A percentile compares a stretch with the other conserved stretches of the same genome.
Conservation (phyloP, 192 early-diverging fungal genomes). For the Backusella sp. region DNA sequence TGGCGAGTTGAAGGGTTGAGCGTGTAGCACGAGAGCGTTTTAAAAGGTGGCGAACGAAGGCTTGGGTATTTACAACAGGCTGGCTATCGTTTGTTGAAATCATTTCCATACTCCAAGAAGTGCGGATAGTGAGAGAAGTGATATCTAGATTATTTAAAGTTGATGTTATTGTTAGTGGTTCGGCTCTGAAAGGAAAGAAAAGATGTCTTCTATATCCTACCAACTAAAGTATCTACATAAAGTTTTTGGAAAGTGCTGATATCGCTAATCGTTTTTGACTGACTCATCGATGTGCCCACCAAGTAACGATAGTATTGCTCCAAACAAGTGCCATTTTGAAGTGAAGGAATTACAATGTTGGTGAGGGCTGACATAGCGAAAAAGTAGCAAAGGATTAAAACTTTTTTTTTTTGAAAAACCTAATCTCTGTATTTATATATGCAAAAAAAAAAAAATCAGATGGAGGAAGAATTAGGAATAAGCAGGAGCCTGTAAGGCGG, state of each 20-base stretch:
- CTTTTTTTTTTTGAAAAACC: not conserved
- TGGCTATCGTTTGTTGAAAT: not conserved
- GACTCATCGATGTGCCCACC: slow-evolving; percentile 14
- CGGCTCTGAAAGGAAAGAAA: not conserved
- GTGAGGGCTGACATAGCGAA: slow-evolving; percentile 4
- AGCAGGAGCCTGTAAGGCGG: not conserved
- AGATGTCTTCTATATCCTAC: not conserved
- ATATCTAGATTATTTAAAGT: slow-evolving; percentile 18
- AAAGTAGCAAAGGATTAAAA: slow-evolving; percentile 5
- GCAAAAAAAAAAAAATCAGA: not conserved
- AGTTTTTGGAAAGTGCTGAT: slow-evolving; percentile 15
- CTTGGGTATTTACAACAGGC: slow-evolving; percentile 38
- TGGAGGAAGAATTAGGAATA: not conserved
- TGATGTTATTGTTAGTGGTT: not conserved
- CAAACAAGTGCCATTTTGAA: slow-evolving; percentile 8
- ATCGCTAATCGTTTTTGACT: not conserved
- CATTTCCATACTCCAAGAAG: slow-evolving; percentile 14
- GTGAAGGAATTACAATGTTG: slow-evolving; percentile 4
- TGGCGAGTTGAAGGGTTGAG: slow-evolving; percentile 61
- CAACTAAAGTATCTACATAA: slow-evolving; percentile 29
- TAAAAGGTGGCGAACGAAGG: slow-evolving; percentile 55
- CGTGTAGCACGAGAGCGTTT: slow-evolving; percentile 57
- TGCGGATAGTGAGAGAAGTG: slow-evolving; percentile 17
- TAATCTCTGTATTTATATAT: not conserved
- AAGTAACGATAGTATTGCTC: slow-evolving; percentile 16